Conservation (phyloP, 306 rosid genomes). For the Echinosophora koreensis region DNA sequence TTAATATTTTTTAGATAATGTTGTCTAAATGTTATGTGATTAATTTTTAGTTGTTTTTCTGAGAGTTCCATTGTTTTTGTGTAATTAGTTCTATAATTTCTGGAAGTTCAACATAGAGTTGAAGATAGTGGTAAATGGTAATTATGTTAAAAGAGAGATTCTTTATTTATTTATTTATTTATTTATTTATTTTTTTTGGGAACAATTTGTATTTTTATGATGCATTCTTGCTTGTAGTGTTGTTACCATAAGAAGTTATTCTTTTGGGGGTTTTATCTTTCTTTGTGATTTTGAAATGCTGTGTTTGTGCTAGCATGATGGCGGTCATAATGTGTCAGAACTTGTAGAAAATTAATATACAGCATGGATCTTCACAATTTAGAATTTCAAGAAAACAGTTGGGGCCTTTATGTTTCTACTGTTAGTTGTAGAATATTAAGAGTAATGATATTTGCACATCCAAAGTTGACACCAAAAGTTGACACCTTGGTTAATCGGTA, state of each 20-base stretch:
- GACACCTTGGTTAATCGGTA: too few species aligned
- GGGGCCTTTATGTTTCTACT: slow-evolving; percentile 16
- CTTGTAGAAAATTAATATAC: background rate
- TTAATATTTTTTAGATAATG: slow-evolving; percentile 16
- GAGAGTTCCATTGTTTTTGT: background rate
- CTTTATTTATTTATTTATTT: background rate
- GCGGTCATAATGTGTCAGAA: background rate
- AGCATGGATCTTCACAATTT: slow-evolving; percentile 20
- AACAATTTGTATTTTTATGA: background rate
- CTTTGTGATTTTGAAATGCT: slow-evolving; percentile 17
- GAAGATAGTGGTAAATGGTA: slow-evolving; percentile 6
- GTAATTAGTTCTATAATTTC: background rate
- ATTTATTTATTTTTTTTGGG: background rate
- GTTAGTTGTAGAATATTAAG: too few species aligned
- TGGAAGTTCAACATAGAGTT: background rate
- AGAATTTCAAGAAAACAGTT: slow-evolving; percentile 19
- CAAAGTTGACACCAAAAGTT: too few species aligned
- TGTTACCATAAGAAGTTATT: background rate
- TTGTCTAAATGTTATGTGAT: slow-evolving; percentile 1
- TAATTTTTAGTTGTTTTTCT: slow-evolving; percentile 15
- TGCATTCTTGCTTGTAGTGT: background rate
- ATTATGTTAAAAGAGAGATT: background rate
- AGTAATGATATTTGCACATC: too few species aligned
- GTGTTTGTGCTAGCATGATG: slow-evolving; percentile 2
- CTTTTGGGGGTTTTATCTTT: background rate